Base-by-base conservation (phyloP, 768 basidiomycete genomes). In the Nidularia pulvinata region DNA sequence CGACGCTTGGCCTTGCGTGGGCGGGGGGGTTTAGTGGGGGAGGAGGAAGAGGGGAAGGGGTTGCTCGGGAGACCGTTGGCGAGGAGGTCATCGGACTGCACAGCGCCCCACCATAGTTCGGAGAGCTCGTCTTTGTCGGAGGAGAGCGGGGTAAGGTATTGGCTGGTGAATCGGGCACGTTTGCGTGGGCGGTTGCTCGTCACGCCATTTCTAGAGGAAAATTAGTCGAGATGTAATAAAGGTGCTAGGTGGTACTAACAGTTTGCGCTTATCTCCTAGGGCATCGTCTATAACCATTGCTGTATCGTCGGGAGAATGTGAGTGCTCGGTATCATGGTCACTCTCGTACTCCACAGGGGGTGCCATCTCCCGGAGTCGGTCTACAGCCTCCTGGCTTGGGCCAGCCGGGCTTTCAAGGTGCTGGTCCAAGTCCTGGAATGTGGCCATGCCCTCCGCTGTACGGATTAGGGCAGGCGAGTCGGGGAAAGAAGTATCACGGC, bases 51-150 rank as follows among this genome's bases (percentile, higher is more conserved):
- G 33, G 67, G 70, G 61, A 67, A 75, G 14, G 71, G 80, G 36
- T 84, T 79, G 14, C 66, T 65, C 3, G 88, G 89, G 25, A 91
- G 70, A 7, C 86, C 89, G 54, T 85, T 88, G 25, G 76, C 79
- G 30, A 89, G 66, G 19, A 91, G 72, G 1, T 74, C 62, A 59
- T 88, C 83, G 2, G 81, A 83, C 58, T 83, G 82, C 36, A 84
- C 77, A 3, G 85, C 86, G 32, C 80, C 75, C 91, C 91, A 93
- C 91, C 91, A 93, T 5, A 86, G 66, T 36, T 85, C 80, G 5
- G 76, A 72, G 3, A 74, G 59, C 42, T 81, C 80, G 46, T 77
- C 73, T 52, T 74, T 71, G 16, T 72, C 73, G 37, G 74, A 67
- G 13, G 63, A 51, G 30, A 68, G 67, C 56, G 61, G 74, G 43